Conservation (phyloP, 139 green algal genomes). For the Coccomyxa sp. region DNA sequence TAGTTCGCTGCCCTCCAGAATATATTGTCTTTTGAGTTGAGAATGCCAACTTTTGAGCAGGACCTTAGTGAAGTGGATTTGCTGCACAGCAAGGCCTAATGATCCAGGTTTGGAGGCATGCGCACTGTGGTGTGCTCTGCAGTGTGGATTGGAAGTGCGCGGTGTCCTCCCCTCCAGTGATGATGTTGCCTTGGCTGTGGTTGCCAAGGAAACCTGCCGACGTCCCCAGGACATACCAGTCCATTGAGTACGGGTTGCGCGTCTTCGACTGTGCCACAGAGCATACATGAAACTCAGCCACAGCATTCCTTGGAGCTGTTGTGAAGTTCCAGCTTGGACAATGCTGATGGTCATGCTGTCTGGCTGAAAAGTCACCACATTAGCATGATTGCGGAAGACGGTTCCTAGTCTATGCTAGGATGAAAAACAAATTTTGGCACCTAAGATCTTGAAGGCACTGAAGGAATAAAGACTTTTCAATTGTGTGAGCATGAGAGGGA, state of each 20-base stretch:
- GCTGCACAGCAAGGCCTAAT: neutral
- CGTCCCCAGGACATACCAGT: constrained; percentile 32
- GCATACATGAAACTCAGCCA: neutral
- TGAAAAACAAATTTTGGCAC: neutral
- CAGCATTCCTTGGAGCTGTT: neutral
- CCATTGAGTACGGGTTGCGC: constrained; percentile 21
- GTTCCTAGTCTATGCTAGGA: neutral
- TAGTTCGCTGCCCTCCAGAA: neutral
- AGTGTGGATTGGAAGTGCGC: neutral
- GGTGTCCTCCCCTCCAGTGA: neutral
- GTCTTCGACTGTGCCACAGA: constrained; percentile 13
- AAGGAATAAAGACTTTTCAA: neutral
- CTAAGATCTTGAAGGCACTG: neutral
- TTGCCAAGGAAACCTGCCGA: neutral
- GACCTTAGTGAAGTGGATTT: neutral
- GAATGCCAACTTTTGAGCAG: neutral
- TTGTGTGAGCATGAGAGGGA: neutral
- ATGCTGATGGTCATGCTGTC: too few relatives aligned
- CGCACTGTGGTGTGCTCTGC: neutral
- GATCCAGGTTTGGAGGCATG: too few relatives aligned
- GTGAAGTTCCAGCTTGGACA: neutral
- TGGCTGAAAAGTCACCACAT: neutral
- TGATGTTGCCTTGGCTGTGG: neutral
- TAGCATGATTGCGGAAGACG: neutral
- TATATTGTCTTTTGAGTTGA: neutral